Base-by-base conservation (phyloP, 148 eudicot genomes). In the Rhododendron vialii region DNA sequence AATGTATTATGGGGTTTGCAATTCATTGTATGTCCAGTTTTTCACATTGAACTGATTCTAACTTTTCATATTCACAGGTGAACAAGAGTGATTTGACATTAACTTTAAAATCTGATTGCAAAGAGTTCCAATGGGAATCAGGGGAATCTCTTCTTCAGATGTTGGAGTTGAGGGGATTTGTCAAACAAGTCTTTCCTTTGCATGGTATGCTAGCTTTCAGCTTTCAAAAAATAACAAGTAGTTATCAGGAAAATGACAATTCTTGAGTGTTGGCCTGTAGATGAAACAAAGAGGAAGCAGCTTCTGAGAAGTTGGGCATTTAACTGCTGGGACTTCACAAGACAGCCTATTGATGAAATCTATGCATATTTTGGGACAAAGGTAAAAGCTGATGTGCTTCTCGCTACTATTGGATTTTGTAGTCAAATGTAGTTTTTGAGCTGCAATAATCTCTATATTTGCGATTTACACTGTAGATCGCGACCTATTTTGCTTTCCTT, bases 341-440 rank as follows among this genome's bases (percentile, higher is more conserved):
- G 51, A 36, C 99, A 96, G 88, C 99, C 99, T 80, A 88, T 95
- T 41, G 99, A 96, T 89, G 98, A 96, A 86, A 92, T 96, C 85
- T 92, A 95, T 85, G 87, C 91, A 50, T 96, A 96, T 88, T 96
- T 92, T 88, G 98, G 99, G 74, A 88, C 93, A 15, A 96, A 95
- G 96, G 99, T 93, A 75, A 71, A 73, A 14, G 30, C 36, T 18
- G 80, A 63, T 67, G 51, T 38, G 43, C 57, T 84, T 4, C 48
- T 67, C 61, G n/a, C 22, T 63, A 28, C 61, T 67, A 30, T 43
- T 53, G 51, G 35, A 51, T 47, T 80, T 63, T 33, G 11, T 61
- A 18, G 6, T 33, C 78, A 45, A 73, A 22, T 13, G 36, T 9
- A 61, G 18, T 77, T 75, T 63, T 79, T 73, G 18, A 17, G 33